Evolutionary conservation across 1,284 basidiomycete genomes (phyloP), one percentile per base, ranked within the genome.

Genomic region (Crepidotus sp.): DNA sequence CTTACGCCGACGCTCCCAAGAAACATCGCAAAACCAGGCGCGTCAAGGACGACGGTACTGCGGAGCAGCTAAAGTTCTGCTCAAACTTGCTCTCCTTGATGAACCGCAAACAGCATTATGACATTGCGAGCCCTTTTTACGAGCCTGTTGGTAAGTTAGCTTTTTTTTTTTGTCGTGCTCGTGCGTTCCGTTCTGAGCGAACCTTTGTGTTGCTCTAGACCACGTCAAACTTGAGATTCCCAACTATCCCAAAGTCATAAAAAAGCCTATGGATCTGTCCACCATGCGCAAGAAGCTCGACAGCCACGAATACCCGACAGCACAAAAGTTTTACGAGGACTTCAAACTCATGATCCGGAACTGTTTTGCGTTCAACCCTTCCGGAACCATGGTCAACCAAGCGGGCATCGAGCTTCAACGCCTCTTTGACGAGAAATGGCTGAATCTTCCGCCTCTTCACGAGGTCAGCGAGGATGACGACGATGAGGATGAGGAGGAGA

Each of bases 321-420:
- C 86, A 1, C 70, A 77, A 27, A 83, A 83, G 57, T 93, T 98
- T 59, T 80, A 83, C 51, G 80, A 84, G 14, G 96, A 98, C 66
- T 89, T 98, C 69, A 86, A 87, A 61, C 72, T 95, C 51, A 90
- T 98, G 80, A 84, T 97, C 57, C 74, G 80, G 47, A 99, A 99
- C 62, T 98, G 94, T 60, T 84, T 85, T 60, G 70, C 74, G 1
- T 99, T 95, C 73, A 98, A 99, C 57, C 91, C 92, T 5, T 72
- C 80, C 6, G 88, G 84, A 24, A 89, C 91, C 15, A 77, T 82
- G 27, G 95, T 98, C 40, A 82, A 92, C 59, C 74, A 80, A 45
- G 83, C 88, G 15, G 93, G 90, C 6, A 74, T 78, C 38, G 79
- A 88, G 42, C 68, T 98, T 17, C 80, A 93, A 60, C 74, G 77